Base-by-base conservation (phyloP, 208 protist species). In the Wallacemonas collosoma region DNA sequence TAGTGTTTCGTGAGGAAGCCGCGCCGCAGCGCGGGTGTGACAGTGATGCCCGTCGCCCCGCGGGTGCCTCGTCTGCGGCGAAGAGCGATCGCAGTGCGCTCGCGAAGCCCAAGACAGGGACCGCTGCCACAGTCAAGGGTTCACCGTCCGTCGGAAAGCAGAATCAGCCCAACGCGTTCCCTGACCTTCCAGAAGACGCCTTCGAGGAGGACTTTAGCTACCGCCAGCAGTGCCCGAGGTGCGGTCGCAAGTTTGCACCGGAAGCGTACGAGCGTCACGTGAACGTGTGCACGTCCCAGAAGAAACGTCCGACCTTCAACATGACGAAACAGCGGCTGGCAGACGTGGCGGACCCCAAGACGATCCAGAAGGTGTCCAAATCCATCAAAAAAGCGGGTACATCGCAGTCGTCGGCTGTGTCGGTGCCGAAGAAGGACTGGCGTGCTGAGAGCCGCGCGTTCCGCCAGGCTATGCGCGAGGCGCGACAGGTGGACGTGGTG, bases 361-460 rank as follows among this genome's bases (percentile, higher is more conserved):
- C 41, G 44, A 53, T 47, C 57, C 68, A 66, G 56, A 56, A 58
- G 48, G 57, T 53, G 39, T 41, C 53, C 36, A 26, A n/a, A 41
- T n/a, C 8, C 12, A 51, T 35, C 39, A 67, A 40, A 15, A 70
- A 55, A 62, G 5, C 57, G 2, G 56, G 48, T 1, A 0, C 12
- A 40, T 3, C 67, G 11, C 6, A 26, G 51, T 41, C 44, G 63
- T 11, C n/a, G 36, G 68, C 45, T 1, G n/a, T 58, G 2, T 53
- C 57, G 3, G 72, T 71, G 56, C 77, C 76, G 2, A 91, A 88
- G 77, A 88, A 88, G 55, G 81, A 97, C 71, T 97, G 91, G 89
- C 76, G 83, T 55, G 81, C 90, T 9, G 89, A 95, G 75, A 96
- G 91, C 71, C 78, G 89, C 41, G 85, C 88, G 2, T 96, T 97